A percentile compares a stretch with the other conserved stretches of the same genome.
Conservation (phyloP, 805 yeast species). For the Pichia nakasei region DNA sequence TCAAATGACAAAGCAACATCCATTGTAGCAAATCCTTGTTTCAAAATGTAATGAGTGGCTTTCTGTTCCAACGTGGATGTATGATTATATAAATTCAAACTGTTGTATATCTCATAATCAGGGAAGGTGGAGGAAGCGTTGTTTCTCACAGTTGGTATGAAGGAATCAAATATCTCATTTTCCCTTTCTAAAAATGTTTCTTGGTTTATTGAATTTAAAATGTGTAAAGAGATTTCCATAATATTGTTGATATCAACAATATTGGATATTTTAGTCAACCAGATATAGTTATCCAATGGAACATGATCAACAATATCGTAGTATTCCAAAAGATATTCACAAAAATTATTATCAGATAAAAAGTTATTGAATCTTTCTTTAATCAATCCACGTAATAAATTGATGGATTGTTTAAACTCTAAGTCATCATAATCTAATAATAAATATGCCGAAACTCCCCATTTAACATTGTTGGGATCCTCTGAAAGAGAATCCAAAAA, state of each 20-base stretch:
- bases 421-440: not conserved
- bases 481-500: not conserved
- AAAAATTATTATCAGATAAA: not conserved
- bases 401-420: not conserved
- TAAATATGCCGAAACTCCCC: not conserved
- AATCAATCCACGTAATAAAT: not conserved
- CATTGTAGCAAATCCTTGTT: not conserved
- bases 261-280: not conserved
- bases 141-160: constrained; percentile 5
- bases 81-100: not conserved
- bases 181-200: not conserved
- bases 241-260: not conserved
- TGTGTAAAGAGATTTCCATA: constrained; percentile 1
- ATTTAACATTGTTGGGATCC: not conserved
- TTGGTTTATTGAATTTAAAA: not conserved
- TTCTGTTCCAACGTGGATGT: constrained; percentile 12
- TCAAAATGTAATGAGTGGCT: constrained; percentile 8
- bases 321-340: not conserved
- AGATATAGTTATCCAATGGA: not conserved
- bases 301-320: not conserved
- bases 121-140: not conserved
- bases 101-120: constrained; percentile 6
- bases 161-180: constrained; percentile 10
- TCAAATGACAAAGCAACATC: not conserved
- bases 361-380: not conserved